Conservation (phyloP, 2,329 filamentous ascomycete species). For the Cryphonectria japonica region DNA sequence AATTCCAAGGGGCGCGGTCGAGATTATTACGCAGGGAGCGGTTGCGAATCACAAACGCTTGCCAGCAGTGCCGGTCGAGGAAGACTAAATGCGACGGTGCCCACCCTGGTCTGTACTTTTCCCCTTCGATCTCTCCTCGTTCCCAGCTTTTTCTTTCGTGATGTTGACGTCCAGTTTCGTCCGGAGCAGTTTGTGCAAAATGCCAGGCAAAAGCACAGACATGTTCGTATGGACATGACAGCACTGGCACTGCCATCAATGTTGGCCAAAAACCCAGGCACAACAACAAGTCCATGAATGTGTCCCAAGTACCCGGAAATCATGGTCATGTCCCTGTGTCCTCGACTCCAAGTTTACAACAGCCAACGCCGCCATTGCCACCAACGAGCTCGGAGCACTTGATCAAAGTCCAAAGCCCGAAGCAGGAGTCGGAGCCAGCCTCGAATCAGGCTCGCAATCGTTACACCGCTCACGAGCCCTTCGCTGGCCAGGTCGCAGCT, state of each 20-base stretch:
- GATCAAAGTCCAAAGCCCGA: background rate
- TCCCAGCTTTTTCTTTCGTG: background rate
- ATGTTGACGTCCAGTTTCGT: background rate
- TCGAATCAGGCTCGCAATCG: background rate
- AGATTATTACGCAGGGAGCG: background rate
- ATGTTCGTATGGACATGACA: constrained; percentile 37
- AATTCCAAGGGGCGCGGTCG: background rate
- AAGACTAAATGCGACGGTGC: constrained; percentile 49
- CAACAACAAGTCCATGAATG: background rate
- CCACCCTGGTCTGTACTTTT: constrained; percentile 41
- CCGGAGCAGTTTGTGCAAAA: background rate
- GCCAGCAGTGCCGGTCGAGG: constrained; percentile 45
- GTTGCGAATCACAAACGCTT: constrained; percentile 36
- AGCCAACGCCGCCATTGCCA: background rate
- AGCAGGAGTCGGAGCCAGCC: background rate
- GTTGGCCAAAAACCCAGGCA: background rate
- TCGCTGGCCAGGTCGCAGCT: background rate
- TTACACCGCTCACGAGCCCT: background rate
- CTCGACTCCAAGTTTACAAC: background rate
- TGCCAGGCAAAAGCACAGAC: constrained; percentile 26
- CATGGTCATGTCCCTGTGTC: constrained; percentile 31
- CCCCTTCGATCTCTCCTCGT: constrained; percentile 34
- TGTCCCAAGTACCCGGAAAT: background rate
- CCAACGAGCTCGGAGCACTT: background rate
- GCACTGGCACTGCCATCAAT: constrained; percentile 30